Evolutionary conservation across 495 filamentous ascomycete genomes (phyloP), one percentile per base, ranked within the genome.

Genomic region (Penicillium daleae): DNA sequence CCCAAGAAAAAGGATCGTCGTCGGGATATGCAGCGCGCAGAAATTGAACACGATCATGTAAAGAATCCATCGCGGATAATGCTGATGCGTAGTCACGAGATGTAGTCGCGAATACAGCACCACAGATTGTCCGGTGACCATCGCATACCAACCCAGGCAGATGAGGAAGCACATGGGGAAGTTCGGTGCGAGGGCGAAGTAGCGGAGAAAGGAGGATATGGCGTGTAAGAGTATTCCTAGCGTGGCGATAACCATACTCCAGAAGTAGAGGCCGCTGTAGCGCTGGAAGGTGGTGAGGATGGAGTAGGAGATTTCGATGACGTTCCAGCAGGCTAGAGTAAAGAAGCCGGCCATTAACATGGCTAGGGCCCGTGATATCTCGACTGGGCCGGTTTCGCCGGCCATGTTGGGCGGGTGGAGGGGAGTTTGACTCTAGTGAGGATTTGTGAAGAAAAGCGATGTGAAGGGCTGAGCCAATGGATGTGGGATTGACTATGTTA

Each of bases 211-310:
- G 0, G 62, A 44, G 7, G 63, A 57, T 13, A 76, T 48, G 10
- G 69, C 56, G 57, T 79, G 67, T 7, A 74, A 19, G 10, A 67
- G 32, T 19, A 71, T 66, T 15, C 73, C 75, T 7, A 66, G 29
- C 7, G 67, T 72, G 8, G 72, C 65, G n/a, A 74, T 46, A 0
- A 74, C 22, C 60, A 83, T 70, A 48, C 71, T 76, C 78, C 76
- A 83, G 66, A 79, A 83, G 63, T 83, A 83, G 0, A 80, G 66
- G 10, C 80, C 78, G 4, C 50, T 46, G 22, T 62, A 65, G n/a
- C 70, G 74, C 29, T 69, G 70, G 69, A 82, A 83, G 39, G 72
- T 74, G 29, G 68, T 65, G 49, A 78, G 76, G 32, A 83, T 79
- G 46, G 72, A 74, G 37, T 76, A 40, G 39, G 67, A 62, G 24